Base-by-base conservation (phyloP, 768 basidiomycete genomes). In the Nevesoporus exiguus region DNA sequence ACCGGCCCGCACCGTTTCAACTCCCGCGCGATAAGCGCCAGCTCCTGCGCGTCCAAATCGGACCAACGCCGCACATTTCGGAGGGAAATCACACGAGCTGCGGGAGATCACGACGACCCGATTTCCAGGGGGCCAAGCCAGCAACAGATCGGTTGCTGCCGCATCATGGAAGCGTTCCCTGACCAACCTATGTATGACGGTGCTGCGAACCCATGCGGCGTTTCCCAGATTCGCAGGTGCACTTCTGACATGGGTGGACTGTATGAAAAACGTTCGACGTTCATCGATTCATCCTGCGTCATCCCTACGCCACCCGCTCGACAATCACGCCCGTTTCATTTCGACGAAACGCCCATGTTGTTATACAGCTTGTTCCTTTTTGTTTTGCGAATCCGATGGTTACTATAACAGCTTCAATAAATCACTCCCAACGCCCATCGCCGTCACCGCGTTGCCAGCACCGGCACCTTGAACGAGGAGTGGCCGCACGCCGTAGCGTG, bases 371-470 rank as follows among this genome's bases (percentile, higher is more conserved):
- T 29, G 37, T 17, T 42, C 29, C 25, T 22, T 36, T 29, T 51
- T 47, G 31, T 25, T 30, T 27, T 21, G 43, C 14, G 39, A 47
- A 52, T 37, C 33, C 44, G 34, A 25, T 24, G 22, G 14, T 33
- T 46, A 27, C 56, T 42, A 76, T 4, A 73, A 67, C 27, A 79
- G 58, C 63, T 74, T 89, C 66, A 98, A 71, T 49, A 95, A 72
- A 66, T 98, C 96, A 44, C 89, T 85, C 60, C 96, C 78, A 15
- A 98, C 94, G 8, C 97, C 97, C 93, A 98, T 98, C 0, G 97
- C 97, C 30, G 97, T 99, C 14, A 98, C 96, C 24, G 89, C 93
- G 1, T 93, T 93, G n/a, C 97, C 97, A 0, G 97, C 97, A 3
- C 97, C 97, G 1, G 95, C 87, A 47, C 97, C 97, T 65, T 98